Evolutionary conservation across 1,139 yeast genomes (phyloP), one percentile per base, ranked within the genome.

Genomic region (Entelexis sorbosivorans): DNA sequence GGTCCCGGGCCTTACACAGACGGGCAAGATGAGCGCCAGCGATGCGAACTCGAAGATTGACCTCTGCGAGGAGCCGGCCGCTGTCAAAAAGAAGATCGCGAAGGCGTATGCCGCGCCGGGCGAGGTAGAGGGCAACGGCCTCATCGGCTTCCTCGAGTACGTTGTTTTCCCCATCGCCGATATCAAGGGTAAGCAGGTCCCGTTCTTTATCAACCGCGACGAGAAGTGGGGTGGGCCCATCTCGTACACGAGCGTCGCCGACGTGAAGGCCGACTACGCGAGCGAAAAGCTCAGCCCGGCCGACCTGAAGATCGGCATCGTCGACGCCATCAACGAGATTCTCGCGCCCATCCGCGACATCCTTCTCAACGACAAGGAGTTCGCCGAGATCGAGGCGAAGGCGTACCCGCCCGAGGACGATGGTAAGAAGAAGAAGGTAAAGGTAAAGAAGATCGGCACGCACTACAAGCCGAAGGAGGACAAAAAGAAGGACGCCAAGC

Each of bases 21-120:
- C 97, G 61, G 98, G 75, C 61, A 93, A 93, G 68, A 93, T 93
- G 99, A 87, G 96, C 64, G 96, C 98, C 1, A 86, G 96, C 29
- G 98, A 91, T 71, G 97, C 98, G 61, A 91, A 88, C 73, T 88
- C 97, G 52, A 93, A 93, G 72, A 88, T 91, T 58, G 98, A 91
- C 64, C 69, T 93, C 47, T 71, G 89, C 58, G 99, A 93, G 67
- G 91, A 82, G 48, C 95, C 96, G 58, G 84, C 85, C 65, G 69
- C 72, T 39, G 91, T 93, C 52, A 82, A 81, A 70, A 89, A 89
- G 81, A 93, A 93, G 77, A 79, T 93, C 62, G 79, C 79, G 62
- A 78, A 84, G 65, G 98, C 99, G 3, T 91, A 77, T 74, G 93
- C 97, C 71, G 89, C 95, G 22, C 96, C 97, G 32, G 97, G 97